Evolutionary conservation across 164 flowering plant species (phyloP).

Genomic region (grape (Vitis vinifera)): DNA sequence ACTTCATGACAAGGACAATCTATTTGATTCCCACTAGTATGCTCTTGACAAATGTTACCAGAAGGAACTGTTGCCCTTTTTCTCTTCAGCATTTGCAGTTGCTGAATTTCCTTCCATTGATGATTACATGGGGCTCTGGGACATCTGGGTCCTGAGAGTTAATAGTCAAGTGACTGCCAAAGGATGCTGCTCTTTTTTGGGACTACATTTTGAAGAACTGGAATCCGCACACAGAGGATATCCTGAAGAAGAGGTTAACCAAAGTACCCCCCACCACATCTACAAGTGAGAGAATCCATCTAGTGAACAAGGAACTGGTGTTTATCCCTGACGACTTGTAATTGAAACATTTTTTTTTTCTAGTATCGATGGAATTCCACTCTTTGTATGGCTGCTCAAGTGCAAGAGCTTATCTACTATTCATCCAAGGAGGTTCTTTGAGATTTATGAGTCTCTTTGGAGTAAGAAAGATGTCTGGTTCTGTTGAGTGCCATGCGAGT

Average conservation of each 20-base stretch:
- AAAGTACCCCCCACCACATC: slow-evolving; percentile 4
- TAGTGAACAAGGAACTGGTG: not conserved
- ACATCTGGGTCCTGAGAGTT: slow-evolving; percentile 8
- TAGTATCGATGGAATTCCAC: not conserved
- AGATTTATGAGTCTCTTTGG: slow-evolving; percentile 10
- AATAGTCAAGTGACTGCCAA: not conserved
- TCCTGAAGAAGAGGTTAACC: slow-evolving; percentile 1
- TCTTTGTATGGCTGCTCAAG: slow-evolving; percentile 12
- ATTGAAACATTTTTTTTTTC: slow-evolving; percentile 1
- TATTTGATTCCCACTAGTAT: slow-evolving; percentile 8
- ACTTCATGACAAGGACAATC: slow-evolving; percentile 8
- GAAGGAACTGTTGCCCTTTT: slow-evolving; percentile 8
- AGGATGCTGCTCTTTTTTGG: slow-evolving; percentile 15
- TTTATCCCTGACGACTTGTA: slow-evolving; percentile 9
- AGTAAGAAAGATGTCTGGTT: slow-evolving; percentile 8
- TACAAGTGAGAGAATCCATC: slow-evolving; percentile 1
- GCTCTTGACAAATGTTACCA: slow-evolving; percentile 15
- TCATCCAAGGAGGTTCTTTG: slow-evolving; percentile 6
- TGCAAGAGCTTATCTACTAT: not conserved
- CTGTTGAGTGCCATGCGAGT: not conserved
- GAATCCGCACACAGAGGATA: slow-evolving; percentile 4
- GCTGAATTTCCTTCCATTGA: slow-evolving; percentile 15
- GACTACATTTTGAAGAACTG: slow-evolving; percentile 2
- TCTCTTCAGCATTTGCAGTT: slow-evolving; percentile 18
- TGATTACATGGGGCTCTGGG: slow-evolving; percentile 17